Conservation (phyloP, 2,329 filamentous ascomycete species). For the Pestalotiopsis fici region DNA sequence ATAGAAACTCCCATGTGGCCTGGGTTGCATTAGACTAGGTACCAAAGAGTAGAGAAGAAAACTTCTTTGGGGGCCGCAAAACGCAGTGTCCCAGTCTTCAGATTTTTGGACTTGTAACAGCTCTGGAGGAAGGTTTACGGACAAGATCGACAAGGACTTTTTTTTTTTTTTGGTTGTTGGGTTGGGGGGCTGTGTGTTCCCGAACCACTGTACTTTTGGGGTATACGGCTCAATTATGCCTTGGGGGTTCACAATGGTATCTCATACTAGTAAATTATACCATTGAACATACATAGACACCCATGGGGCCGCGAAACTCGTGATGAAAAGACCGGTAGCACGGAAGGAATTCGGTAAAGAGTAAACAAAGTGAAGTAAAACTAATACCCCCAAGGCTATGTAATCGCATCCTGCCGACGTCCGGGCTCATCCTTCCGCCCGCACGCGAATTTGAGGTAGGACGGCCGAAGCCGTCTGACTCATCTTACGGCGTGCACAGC, state of each 20-base stretch:
- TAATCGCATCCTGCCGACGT: neutral
- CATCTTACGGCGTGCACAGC: neutral
- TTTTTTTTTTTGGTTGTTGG: too few species aligned
- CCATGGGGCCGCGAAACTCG: neutral
- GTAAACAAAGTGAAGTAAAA: neutral
- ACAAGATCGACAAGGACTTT: too few species aligned
- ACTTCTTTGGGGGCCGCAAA: too few species aligned
- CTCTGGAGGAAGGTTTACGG: too few species aligned
- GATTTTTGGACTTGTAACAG: too few species aligned
- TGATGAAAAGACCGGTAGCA: neutral
- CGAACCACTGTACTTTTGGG: too few species aligned
- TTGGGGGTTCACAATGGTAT: neutral
- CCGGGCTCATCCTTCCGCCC: neutral
- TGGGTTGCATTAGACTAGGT: too few species aligned
- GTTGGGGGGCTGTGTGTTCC: too few species aligned
- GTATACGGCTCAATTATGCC: neutral
- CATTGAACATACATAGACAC: neutral
- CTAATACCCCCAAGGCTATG: neutral
- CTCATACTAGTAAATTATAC: neutral
- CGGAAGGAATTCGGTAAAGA: neutral
- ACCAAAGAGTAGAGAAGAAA: too few species aligned
- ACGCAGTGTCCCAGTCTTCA: too few species aligned
- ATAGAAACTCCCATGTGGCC: too few species aligned
- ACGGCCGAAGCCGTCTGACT: conserved; percentile 4
- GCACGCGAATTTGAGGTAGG: neutral